Percentiles rank a stretch among this genome's conserved stretches.
These are phyloP conservation scores for Diplodia seriata DNA, from an alignment of 2,329 filamentous ascomycete species.

Conservation along the genomic window DNA sequence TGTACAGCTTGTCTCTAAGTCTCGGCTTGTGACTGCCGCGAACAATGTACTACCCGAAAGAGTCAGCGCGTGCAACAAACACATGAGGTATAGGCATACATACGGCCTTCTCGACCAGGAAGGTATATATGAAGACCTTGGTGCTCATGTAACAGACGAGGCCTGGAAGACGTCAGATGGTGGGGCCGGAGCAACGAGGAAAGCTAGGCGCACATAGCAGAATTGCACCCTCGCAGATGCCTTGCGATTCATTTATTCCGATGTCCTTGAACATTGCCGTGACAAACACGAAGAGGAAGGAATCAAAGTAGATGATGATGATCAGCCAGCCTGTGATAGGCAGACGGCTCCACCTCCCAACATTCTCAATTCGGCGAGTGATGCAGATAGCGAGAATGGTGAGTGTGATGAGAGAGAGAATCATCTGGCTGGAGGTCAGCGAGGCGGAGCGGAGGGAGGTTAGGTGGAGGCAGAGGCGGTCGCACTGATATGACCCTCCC, in stretches of 20 bases:
- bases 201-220: constrained; percentile 56
- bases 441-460: not conserved
- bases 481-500: constrained; percentile 39
- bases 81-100: not conserved
- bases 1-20: constrained; percentile 25
- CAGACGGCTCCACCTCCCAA: constrained; percentile 38
- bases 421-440: constrained; percentile 17
- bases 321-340: constrained; percentile 52
- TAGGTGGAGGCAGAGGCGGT: not conserved
- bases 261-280: constrained; percentile 65
- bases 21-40: constrained; percentile 25
- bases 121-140: constrained; percentile 29
- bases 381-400: constrained; percentile 29
- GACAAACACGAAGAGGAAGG: constrained; percentile 65
- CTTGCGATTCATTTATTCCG: constrained; percentile 60
- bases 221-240: constrained; percentile 65
- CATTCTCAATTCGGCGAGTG: constrained; percentile 40
- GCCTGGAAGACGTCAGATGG: constrained; percentile 1
- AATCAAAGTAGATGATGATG: constrained; percentile 66
- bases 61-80: not conserved
- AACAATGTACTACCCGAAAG: constrained; percentile 12
- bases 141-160: constrained; percentile 32
- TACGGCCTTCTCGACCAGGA: constrained; percentile 31
- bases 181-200: not conserved
- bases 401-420: constrained; percentile 23